Conservation (phyloP, 2,329 filamentous ascomycete species). For the Colletotrichum navitas region DNA sequence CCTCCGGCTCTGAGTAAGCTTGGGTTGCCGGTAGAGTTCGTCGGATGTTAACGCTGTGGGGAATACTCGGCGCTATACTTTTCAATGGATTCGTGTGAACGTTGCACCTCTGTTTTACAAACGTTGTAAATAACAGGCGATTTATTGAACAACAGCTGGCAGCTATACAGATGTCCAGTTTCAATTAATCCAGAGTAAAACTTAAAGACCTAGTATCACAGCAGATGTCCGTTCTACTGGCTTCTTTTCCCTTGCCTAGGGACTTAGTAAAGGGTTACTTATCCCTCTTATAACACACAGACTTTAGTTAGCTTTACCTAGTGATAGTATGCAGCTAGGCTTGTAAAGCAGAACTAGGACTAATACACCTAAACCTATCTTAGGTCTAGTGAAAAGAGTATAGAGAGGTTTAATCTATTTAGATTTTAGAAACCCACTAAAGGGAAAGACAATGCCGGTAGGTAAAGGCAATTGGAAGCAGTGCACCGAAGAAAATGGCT, state of each 20-base stretch:
- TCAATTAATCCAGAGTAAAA: no score
- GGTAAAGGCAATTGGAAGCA: no score
- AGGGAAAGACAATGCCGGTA: no score
- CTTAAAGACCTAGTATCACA: background rate
- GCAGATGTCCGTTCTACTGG: background rate
- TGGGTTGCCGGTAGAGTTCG: background rate
- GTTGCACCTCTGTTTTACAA: background rate
- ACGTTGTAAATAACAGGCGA: background rate
- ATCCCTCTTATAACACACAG: background rate
- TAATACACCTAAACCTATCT: no score
- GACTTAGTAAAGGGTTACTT: rapidly evolving
- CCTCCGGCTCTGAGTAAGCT: background rate
- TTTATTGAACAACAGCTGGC: background rate
- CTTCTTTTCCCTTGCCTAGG: background rate
- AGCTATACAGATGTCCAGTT: background rate
- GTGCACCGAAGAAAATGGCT: no score
- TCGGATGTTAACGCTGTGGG: background rate
- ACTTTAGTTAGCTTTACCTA: background rate
- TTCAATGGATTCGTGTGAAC: background rate
- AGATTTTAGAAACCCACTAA: no score
- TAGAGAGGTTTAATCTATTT: no score
- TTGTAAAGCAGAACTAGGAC: rapidly evolving
- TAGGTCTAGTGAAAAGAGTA: no score
- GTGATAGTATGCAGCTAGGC: background rate
- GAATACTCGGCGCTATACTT: background rate